Evolutionary conservation across 345 rosid genomes (phyloP).

Genomic region (Crucihimalaya himalaica): DNA sequence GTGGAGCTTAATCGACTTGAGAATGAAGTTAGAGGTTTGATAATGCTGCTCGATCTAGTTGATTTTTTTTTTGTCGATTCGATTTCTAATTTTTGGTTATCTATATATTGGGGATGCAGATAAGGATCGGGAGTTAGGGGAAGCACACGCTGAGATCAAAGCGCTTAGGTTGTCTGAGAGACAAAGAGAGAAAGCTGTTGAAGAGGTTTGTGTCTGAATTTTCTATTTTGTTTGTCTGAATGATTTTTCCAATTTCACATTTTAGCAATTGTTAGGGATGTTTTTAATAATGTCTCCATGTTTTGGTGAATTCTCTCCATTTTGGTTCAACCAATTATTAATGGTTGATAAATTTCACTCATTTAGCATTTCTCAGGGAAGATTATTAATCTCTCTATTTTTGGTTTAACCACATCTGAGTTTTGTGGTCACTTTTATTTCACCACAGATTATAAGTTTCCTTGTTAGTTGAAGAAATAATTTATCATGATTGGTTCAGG

Average conservation of each 20-base stretch:
- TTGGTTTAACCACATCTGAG: background rate
- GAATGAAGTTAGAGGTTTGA: slow-evolving; percentile 93
- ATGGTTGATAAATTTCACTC: background rate
- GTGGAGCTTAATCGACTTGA: slow-evolving; percentile 97
- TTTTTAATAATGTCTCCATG: background rate
- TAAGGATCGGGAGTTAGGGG: slow-evolving; percentile 94
- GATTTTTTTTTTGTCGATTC: slow-evolving; percentile 38
- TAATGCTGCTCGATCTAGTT: slow-evolving; percentile 70
- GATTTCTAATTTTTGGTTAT: slow-evolving; percentile 16
- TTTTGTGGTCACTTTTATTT: background rate
- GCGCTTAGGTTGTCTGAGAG: slow-evolving; percentile 86
- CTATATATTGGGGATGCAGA: slow-evolving; percentile 45
- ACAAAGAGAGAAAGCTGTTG: slow-evolving; percentile 95
- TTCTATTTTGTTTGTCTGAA: slow-evolving; percentile 9
- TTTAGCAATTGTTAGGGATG: background rate
- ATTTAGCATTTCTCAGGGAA: background rate
- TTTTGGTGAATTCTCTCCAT: background rate
- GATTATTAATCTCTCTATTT: background rate
- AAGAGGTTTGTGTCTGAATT: slow-evolving; percentile 69
- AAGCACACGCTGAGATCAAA: slow-evolving; percentile 95
- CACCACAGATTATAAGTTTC: background rate
- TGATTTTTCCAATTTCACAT: background rate
- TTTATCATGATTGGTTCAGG: slow-evolving; percentile 10
- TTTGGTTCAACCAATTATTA: background rate
- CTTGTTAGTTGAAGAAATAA: slow-evolving; percentile 13